Conservation (phyloP, 257 asterid species). For the Pogostemon cablin region DNA sequence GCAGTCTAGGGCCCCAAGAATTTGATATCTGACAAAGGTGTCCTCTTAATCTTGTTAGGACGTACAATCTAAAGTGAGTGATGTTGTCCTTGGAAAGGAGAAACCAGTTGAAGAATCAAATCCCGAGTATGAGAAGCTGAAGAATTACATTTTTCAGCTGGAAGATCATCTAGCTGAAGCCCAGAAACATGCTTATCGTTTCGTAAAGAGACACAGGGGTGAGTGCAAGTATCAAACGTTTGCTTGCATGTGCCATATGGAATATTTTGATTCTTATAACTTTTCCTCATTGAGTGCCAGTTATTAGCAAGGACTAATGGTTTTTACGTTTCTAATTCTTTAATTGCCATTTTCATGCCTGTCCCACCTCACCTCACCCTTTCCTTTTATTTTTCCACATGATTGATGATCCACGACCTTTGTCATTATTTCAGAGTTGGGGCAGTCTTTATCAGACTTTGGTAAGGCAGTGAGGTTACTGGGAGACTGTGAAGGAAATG, state of each 20-base stretch:
- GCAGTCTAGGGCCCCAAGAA: constrained; percentile 9
- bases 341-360: constrained; percentile 20
- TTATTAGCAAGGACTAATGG: constrained; percentile 17
- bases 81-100: constrained; percentile 97
- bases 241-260: constrained; percentile 12
- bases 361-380: constrained; percentile 22
- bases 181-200: constrained; percentile 95
- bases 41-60: constrained; percentile 58
- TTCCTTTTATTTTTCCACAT: not conserved
- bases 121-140: constrained; percentile 88
- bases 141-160: constrained; percentile 83
- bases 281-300: constrained; percentile 4
- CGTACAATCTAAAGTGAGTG: constrained; percentile 92
- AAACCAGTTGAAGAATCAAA: constrained; percentile 94
- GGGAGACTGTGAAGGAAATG: constrained; percentile 75
- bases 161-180: constrained; percentile 98
- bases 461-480: constrained; percentile 95
- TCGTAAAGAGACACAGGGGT: constrained; percentile 98
- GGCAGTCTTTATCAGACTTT: constrained; percentile 85
- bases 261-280: constrained; percentile 17
- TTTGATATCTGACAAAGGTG: constrained; percentile 30
- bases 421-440: constrained; percentile 67
- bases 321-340: constrained; percentile 1
- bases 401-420: constrained; percentile 5
- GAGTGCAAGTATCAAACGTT: constrained; percentile 9